These are phyloP conservation scores for Tetrapisispora iriomotensis DNA, from an alignment of 805 yeast genomes.

Conservation along the genomic window DNA sequence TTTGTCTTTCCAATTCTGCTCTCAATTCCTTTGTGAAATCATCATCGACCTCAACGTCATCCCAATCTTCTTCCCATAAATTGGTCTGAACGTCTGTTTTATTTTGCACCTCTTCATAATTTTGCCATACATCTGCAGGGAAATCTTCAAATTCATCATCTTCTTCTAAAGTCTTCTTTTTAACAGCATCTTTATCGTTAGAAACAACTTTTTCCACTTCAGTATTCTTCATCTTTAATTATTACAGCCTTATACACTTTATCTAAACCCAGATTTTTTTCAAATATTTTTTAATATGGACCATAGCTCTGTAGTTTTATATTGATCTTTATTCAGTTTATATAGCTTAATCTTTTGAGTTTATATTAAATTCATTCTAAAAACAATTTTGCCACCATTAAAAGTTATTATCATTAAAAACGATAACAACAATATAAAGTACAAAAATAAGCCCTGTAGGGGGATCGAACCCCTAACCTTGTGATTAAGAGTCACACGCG, in stretches of 20 bases:
- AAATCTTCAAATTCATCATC: conserved; percentile 97
- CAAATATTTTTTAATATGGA: no score
- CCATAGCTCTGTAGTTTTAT: no score
- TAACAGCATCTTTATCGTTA: conserved; percentile 1
- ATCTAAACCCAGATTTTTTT: no score
- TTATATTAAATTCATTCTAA: neutral
- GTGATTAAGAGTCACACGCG: conserved; percentile 19
- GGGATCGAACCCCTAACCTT: conserved; percentile 24
- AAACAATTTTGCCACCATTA: neutral
- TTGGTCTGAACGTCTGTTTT: conserved; percentile 38
- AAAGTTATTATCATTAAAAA: neutral
- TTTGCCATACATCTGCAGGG: conserved; percentile 85
- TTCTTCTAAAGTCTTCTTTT: conserved; percentile 58
- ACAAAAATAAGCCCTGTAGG: conserved; percentile 18
- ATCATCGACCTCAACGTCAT: conserved; percentile 87
- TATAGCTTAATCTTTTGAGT: neutral
- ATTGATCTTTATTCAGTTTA: neutral
- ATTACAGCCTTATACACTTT: neutral
- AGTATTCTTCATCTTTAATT: neutral
- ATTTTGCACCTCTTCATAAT: conserved; percentile 41
- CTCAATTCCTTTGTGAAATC: conserved; percentile 70
- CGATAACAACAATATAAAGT: neutral
- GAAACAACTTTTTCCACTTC: neutral
- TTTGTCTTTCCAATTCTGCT: conserved; percentile 32
- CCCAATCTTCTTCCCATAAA: conserved; percentile 98